Percentiles rank a stretch among this genome's conserved stretches.
phyloP scores from a whole-genome alignment of 2,329 filamentous ascomycete species.

The Exophiala sideris region DNA sequence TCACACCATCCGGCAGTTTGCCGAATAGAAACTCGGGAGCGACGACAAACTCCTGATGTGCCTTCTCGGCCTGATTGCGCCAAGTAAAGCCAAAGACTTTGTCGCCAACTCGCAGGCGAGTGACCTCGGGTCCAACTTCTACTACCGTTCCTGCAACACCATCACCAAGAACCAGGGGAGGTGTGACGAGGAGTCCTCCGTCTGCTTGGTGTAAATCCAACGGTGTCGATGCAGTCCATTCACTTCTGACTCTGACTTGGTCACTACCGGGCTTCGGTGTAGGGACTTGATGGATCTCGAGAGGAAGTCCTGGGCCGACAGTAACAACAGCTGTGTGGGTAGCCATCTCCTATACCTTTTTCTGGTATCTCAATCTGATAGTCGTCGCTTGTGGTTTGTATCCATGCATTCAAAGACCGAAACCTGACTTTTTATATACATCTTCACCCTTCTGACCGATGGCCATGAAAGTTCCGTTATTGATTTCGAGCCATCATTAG shows the following conservation, averaged over 20 bases:
- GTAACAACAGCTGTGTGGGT: slow-evolving; percentile 43
- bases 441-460: neutral
- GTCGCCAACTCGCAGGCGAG: slow-evolving; percentile 52
- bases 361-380: neutral
- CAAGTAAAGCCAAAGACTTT: slow-evolving; percentile 56
- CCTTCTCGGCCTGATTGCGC: slow-evolving; percentile 47
- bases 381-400: neutral
- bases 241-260: slow-evolving; percentile 54
- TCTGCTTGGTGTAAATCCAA: slow-evolving; percentile 62
- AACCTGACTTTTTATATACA: neutral
- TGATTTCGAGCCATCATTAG: too few relatives aligned
- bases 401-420: neutral
- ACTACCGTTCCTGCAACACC: slow-evolving; percentile 53
- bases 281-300: slow-evolving; percentile 36
- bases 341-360: slow-evolving; percentile 23
- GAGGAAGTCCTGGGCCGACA: slow-evolving; percentile 35
- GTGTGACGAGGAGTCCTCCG: slow-evolving; percentile 53
- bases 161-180: slow-evolving; percentile 52
- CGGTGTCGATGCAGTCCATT: slow-evolving; percentile 60
- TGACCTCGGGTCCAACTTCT: slow-evolving; percentile 46
- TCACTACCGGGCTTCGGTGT: slow-evolving; percentile 35
- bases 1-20: slow-evolving; percentile 44
- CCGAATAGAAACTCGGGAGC: slow-evolving; percentile 50
- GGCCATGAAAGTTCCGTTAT: neutral
- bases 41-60: slow-evolving; percentile 56